These are phyloP conservation scores for Cadophora sp. DNA, from an alignment of 2,329 filamentous ascomycete genomes.

Conservation along the genomic window DNA sequence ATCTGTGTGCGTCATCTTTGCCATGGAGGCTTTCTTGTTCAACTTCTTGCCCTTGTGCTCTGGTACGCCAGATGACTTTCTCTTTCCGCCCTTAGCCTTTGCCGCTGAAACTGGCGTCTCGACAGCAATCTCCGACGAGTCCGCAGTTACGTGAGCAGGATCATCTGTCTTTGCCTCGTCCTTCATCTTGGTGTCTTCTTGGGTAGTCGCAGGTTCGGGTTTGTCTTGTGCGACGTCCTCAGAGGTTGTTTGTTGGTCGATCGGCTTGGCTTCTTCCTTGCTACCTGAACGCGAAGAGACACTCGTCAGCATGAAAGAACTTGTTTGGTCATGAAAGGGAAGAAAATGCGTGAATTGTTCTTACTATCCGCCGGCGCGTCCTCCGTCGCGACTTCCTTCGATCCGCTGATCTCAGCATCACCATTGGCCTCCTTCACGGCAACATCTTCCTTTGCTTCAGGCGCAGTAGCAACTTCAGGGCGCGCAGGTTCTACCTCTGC, in stretches of 20 bases:
- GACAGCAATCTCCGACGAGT: conserved; percentile 45
- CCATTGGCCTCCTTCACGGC: conserved; percentile 35
- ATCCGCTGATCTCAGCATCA: conserved; percentile 28
- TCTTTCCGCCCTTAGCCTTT: conserved; percentile 54
- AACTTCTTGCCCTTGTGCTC: conserved; percentile 79
- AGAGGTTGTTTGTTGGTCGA: conserved; percentile 35
- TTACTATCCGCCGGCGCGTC: conserved; percentile 33
- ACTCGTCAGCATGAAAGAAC: conserved; percentile 34
- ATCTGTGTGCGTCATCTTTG: conserved; percentile 74
- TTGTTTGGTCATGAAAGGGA: conserved; percentile 18
- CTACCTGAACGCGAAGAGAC: conserved; percentile 34
- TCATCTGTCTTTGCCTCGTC: conserved; percentile 44
- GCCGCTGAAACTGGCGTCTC: conserved; percentile 51
- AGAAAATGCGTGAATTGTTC: conserved; percentile 27
- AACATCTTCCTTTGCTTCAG: conserved; percentile 31
- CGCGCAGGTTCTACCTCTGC: conserved; percentile 30
- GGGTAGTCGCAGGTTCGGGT: conserved; percentile 32
- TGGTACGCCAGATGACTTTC: conserved; percentile 75
- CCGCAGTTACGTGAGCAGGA: conserved; percentile 38
- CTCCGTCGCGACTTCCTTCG: conserved; percentile 38
- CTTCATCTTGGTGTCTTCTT: conserved; percentile 46
- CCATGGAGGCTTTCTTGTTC: conserved; percentile 83
- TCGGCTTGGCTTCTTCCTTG: conserved; percentile 27
- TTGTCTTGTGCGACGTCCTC: conserved; percentile 35
- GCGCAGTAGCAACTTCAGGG: conserved; percentile 24